Base-by-base conservation (phyloP, 306 rosid species). In the Vicia villosa region DNA sequence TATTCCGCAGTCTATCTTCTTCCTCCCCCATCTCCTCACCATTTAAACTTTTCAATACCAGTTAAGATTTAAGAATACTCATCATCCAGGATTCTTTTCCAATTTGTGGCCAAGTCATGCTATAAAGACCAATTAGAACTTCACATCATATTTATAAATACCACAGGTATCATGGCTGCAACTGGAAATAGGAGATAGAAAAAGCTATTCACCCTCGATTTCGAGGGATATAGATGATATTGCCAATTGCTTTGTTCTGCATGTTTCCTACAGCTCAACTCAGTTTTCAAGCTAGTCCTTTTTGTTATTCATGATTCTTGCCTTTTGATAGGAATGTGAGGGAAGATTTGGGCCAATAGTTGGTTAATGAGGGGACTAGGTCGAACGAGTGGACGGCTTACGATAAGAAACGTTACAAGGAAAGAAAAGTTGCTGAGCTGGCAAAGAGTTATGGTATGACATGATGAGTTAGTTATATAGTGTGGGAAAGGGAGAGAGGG, bases 81-180 rank as follows among this genome's bases (percentile, higher is more conserved):
- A 12, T 37, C 52, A 57, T 30, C 57, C 67, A 32, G 38, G 52
- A 6, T 55, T 63, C 24, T 49, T 49, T 49, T 49, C 26, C 56
- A 49, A 17, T 17, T 49, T 49, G 56, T 49, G 26, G 56, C 56
- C 6, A 24, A 69, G 43, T 55, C 52, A 38, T 74, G 30, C 38
- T 26, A 74, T 71, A 34, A 62, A 46, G 59, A 54, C 13, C 41
- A 62, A 45, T 45, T 22, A 54, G 71, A 74, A 68, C 57, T 63
- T 43, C 68, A 37, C 47, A 63, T 24, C 45, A 57, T 36, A 22
- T 26, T 36, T 36, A 16, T 36, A 36, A 10, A 61, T 17, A 43
- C 6, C 50, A 45, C 50, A 30, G 36, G 36, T 5, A 30, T 45
- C 4, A 14, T 40, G 19, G 26, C 19, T 37, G 49, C 16, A 38